Evolutionary conservation across 208 protist genomes (phyloP), one percentile per base, ranked within the genome.

Genomic region (Naegleria gruberi): DNA sequence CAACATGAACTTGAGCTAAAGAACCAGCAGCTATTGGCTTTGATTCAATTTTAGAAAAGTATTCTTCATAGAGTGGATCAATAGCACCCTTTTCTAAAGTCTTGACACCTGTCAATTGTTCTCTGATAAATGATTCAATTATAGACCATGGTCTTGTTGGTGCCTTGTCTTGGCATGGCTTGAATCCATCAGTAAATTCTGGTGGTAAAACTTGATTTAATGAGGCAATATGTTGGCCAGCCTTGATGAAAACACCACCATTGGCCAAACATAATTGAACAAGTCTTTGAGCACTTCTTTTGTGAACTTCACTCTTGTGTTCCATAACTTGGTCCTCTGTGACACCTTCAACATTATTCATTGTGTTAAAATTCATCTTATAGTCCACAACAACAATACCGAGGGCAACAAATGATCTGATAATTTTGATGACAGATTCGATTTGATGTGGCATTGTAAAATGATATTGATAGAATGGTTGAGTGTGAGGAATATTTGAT

Each of bases 241-340:
- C 95, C 92, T 99, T 98, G 6, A 98, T 96, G 93, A 98, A 99
- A 8, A 99, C 94, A 3, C 97, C 97, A 47, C 96, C 96, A 92
- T 74, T 90, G 81, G 40, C 90, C 23, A 92, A 37, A 40, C 85
- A 88, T n/a, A 88, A 44, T 26, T 91, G 51, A 1, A 89, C 4
- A 15, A 83, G 15, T 1, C 44, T 6, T 43, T 91, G 8, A 43
- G 90, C 82, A n/a, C 12, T 30, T n/a, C 55, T 57, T 37, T 4
- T 65, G 44, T 91, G 85, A 4, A 30, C 40, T 84, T 41, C 81
- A 45, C 6, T 15, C 40, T 40, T 44, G n/a, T 45, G n/a, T 84
- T 41, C 12, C 40, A 44, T 45, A 55, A 40, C 40, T 41, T 46
- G 10, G 4, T 84, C 81, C 40, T 44, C 81, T 15, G 40, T 84